Base-by-base conservation (phyloP, 306 rosid species). In the Lablab purpureus region DNA sequence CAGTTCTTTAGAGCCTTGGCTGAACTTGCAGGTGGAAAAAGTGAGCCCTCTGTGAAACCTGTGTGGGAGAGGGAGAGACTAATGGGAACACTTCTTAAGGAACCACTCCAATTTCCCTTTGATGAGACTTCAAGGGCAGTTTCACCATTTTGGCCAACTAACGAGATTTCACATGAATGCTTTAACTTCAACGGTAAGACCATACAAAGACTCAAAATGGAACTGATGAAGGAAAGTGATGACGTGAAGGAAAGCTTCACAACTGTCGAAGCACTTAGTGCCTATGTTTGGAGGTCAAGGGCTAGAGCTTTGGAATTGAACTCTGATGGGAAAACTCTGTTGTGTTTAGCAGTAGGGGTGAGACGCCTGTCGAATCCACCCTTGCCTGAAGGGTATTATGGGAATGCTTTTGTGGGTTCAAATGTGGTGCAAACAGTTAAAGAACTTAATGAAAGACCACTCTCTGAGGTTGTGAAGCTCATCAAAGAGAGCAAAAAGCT, bases 311-410 rank as follows among this genome's bases (percentile, higher is more conserved):
- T 89, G 47, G 19, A 83, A 62, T 36, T 89, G 59, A 86, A 30
- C 58, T 36, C 19, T 30, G 85, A 89, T 21, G 89, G 89, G 40
- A 75, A 80, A 60, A 84, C 92, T 2, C 3, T 75, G 43, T 55
- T 89, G 47, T 12, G 67, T 71, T 60, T 89, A 50, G 62, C 90
- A 21, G 80, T 87, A 8, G 89, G 87, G 4, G 81, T 84, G 77
- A 89, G 90, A 60, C 82, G 80, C 25, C 27, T 80, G 4, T 12
- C 84, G 79, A 71, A 81, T 63, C 87, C 90, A 46, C 89, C 92
- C 34, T 75, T 89, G 82, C 82, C 88, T 22, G 78, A 77, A 13
- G 92, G 90, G 80, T 89, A 89, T 75, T 89, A 89, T 75, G 92
- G 92, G 21, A 89, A 89, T 68, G 92, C 92, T 13, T 71, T 89